Conservation (phyloP, 805 yeast species). For the Saccharomycopsis lassenensis region DNA sequence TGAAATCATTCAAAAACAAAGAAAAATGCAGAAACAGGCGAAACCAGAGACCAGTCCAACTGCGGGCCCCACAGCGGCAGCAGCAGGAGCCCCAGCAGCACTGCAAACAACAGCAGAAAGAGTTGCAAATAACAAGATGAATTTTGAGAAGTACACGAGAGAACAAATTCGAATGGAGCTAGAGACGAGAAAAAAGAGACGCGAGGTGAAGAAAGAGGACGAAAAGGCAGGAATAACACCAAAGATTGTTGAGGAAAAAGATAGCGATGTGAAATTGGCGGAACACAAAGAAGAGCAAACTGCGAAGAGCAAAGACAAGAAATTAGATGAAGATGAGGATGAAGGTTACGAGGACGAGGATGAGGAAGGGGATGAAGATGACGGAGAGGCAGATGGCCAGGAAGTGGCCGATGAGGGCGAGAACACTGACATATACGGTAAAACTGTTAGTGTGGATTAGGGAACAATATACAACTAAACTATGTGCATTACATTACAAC, state of each 20-base stretch:
- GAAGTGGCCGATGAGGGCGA: no score
- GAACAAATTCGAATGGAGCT: conserved; percentile 23
- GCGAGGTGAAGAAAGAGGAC: conserved; percentile 23
- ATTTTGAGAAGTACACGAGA: conserved; percentile 9
- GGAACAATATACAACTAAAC: no score
- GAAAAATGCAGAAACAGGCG: conserved; percentile 16
- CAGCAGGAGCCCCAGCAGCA: conserved; percentile 2
- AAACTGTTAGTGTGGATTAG: no score
- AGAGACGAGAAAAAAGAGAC: conserved; percentile 27
- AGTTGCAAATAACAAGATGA: conserved; percentile 2
- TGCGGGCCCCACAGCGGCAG: no score
- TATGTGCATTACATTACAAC: no score
- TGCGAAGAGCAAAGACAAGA: neutral
- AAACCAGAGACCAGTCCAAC: no score
- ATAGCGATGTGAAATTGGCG: conserved; percentile 1
- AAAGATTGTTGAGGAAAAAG: neutral
- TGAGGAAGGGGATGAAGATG: conserved; percentile 6
- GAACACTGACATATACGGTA: no score
- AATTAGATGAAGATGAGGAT: conserved; percentile 6
- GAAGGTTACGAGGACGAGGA: conserved; percentile 7
- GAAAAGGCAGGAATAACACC: conserved; percentile 19
- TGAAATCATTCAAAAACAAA: conserved; percentile 27
- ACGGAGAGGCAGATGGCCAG: conserved; percentile 3
- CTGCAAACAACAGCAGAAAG: conserved; percentile 3
- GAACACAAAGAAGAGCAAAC: conserved; percentile 2